phyloP scores from a whole-genome alignment of 345 rosid species.

The Brassica napus region DNA sequence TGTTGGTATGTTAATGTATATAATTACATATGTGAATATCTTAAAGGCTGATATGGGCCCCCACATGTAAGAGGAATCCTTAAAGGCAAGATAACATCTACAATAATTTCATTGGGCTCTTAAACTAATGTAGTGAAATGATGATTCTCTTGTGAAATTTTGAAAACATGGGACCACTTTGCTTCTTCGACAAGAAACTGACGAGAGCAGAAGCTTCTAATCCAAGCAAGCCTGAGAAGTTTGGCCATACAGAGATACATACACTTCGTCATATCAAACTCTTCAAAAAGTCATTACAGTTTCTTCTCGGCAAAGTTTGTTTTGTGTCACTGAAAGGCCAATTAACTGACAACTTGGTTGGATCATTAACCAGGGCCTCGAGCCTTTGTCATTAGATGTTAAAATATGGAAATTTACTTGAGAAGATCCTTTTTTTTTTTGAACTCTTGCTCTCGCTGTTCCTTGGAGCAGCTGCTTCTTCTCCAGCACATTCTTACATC shows the following conservation, averaged over 20 bases:
- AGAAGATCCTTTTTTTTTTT: neutral
- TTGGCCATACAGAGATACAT: neutral
- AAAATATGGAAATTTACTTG: neutral
- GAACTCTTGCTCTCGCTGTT: neutral
- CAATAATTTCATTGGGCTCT: neutral
- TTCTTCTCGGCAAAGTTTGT: no score
- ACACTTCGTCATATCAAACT: neutral
- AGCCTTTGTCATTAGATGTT: slow-evolving; percentile 48
- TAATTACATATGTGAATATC: neutral
- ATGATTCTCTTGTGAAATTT: neutral
- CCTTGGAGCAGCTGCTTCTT: neutral
- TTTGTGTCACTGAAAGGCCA: no score
- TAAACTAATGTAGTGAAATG: neutral
- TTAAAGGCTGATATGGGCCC: slow-evolving; percentile 19
- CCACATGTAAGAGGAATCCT: slow-evolving; percentile 22
- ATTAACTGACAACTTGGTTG: slow-evolving; percentile 44
- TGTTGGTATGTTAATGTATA: neutral
- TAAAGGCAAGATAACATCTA: slow-evolving; percentile 35
- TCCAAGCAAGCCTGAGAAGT: neutral
- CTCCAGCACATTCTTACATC: neutral
- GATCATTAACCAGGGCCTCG: slow-evolving; percentile 70
- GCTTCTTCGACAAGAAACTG: neutral
- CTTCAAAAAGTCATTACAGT: no score
- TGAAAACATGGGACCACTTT: neutral
- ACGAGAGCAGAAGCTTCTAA: neutral